Percentiles rank a stretch among this genome's conserved stretches.
Evolutionary conservation across 805 yeast genomes (phyloP).

Genomic region (Candida khao-thaluensis): DNA sequence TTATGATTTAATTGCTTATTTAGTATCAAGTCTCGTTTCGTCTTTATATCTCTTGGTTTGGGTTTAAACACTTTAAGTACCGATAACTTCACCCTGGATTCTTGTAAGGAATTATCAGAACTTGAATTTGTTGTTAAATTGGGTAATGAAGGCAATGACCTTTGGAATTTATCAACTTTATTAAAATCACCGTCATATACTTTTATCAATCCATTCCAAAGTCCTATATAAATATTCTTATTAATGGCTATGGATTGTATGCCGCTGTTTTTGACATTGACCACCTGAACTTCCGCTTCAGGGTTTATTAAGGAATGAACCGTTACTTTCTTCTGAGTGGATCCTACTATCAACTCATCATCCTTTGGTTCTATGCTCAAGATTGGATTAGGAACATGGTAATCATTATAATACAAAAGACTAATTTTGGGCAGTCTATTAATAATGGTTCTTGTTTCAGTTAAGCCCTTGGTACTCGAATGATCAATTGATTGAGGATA

Average conservation of each 20-base stretch:
- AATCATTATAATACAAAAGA: slow-evolving; percentile 22
- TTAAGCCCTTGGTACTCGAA: not conserved
- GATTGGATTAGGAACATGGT: slow-evolving; percentile 57
- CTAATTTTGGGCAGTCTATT: slow-evolving; percentile 24
- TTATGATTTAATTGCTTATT: slow-evolving; percentile 5
- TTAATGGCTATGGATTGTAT: slow-evolving; percentile 23
- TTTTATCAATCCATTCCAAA: slow-evolving; percentile 54
- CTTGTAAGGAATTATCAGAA: slow-evolving; percentile 1
- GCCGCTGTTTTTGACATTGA: slow-evolving; percentile 20
- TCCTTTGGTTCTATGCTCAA: slow-evolving; percentile 37
- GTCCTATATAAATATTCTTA: slow-evolving; percentile 31
- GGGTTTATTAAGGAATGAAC: slow-evolving; percentile 8
- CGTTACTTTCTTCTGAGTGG: slow-evolving; percentile 44
- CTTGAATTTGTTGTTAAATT: not conserved
- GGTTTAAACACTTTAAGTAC: slow-evolving; percentile 2
- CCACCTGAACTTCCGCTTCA: not conserved
- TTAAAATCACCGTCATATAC: slow-evolving; percentile 15
- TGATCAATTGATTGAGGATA: slow-evolving; percentile 4
- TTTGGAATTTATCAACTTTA: slow-evolving; percentile 13
- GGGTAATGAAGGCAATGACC: slow-evolving; percentile 14
- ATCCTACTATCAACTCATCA: slow-evolving; percentile 40
- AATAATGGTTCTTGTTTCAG: slow-evolving; percentile 17
- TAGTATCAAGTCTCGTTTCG: slow-evolving; percentile 3
- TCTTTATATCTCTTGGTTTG: not conserved
- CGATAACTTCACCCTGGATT: slow-evolving; percentile 8